phyloP scores from a whole-genome alignment of 331 rosid genomes.

The Erythrophleum ivorense region DNA sequence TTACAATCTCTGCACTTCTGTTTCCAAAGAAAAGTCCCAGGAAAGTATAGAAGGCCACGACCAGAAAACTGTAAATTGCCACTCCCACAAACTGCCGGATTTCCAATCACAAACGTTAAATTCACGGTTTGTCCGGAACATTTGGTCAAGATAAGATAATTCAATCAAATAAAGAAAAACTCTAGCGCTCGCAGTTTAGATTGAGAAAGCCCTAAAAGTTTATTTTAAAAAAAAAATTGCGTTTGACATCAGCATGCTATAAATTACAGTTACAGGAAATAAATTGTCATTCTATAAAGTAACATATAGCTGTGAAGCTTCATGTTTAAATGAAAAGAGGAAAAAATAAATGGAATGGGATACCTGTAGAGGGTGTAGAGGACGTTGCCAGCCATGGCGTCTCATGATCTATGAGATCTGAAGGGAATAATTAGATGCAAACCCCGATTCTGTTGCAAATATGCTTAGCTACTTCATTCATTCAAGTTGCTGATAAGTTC shows the following conservation, averaged over 20 bases:
- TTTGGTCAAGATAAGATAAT: not conserved
- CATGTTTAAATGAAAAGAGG: not conserved
- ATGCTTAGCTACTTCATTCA: not conserved
- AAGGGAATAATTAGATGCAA: not conserved
- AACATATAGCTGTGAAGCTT: not conserved
- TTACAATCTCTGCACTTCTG: constrained; percentile 65
- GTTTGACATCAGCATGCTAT: not conserved
- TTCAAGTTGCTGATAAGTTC: not conserved
- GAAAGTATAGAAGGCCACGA: constrained; percentile 74
- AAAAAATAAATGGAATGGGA: not conserved
- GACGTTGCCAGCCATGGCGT: constrained; percentile 98
- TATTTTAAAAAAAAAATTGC: not conserved
- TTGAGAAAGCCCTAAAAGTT: not conserved
- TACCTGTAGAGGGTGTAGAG: constrained; percentile 94
- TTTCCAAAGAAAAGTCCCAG: constrained; percentile 83
- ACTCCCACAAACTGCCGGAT: constrained; percentile 75
- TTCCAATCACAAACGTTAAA: constrained; percentile 14
- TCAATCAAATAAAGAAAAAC: not conserved
- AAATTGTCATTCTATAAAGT: not conserved
- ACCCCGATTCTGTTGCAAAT: not conserved
- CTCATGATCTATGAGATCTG: constrained; percentile 53
- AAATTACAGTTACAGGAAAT: not conserved
- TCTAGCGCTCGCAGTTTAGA: not conserved
- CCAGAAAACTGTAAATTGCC: constrained; percentile 65
- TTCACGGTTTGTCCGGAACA: not conserved